Evolutionary conservation across 75 land plant genomes (phyloP).

Genomic region (Sequoia sempervirens): DNA sequence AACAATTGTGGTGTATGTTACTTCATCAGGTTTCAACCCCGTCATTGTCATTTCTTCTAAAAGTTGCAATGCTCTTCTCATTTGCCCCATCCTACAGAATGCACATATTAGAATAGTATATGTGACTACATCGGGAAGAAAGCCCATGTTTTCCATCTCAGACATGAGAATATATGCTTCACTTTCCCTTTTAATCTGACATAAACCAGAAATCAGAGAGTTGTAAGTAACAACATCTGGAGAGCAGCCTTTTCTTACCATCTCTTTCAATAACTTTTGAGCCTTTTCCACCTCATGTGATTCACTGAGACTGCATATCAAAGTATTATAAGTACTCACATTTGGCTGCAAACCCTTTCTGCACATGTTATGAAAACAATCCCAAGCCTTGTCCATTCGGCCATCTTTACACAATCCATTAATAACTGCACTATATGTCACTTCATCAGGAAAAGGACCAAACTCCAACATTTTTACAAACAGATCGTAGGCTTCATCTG

Average conservation of each 20-base stretch:
- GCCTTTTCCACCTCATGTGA: conserved; percentile 12
- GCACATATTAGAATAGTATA: conserved; percentile 37
- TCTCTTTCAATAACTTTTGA: conserved; percentile 41
- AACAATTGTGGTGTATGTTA: conserved; percentile 52
- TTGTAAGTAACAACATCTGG: conserved; percentile 16
- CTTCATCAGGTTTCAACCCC: conserved; percentile 32
- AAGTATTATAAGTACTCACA: not conserved
- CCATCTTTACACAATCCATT: conserved; percentile 38
- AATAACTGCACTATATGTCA: conserved; percentile 46
- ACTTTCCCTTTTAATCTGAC: conserved; percentile 31
- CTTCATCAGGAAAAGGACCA: conserved; percentile 20
- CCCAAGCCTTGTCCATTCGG: conserved; percentile 27
- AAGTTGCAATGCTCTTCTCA: conserved; percentile 39
- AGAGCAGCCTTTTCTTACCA: conserved; percentile 21
- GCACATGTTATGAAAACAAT: not conserved
- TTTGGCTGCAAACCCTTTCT: not conserved
- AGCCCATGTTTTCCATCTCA: conserved; percentile 26
- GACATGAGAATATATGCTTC: conserved; percentile 26
- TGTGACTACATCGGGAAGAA: conserved; percentile 39
- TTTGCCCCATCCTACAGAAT: conserved; percentile 48
- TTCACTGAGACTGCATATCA: not conserved
- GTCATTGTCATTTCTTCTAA: not conserved
- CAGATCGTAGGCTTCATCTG: not conserved
- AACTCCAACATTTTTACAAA: too few species aligned
- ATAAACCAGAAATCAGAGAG: conserved; percentile 44